Conservation (phyloP, 768 basidiomycete genomes). For the Naganishia friedmannii region DNA sequence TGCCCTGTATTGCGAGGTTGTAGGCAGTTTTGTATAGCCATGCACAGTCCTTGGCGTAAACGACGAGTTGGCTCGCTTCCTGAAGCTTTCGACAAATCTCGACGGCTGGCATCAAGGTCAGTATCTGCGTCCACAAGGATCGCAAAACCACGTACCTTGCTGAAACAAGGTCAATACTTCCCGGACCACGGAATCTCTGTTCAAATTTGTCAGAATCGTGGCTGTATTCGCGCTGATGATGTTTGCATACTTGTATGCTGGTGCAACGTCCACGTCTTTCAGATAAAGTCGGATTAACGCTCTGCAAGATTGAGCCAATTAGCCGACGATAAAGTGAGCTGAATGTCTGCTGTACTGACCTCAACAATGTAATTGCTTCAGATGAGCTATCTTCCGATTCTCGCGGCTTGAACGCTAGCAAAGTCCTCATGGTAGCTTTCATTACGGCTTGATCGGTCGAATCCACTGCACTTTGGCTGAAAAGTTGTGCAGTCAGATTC, state of each 20-base stretch:
- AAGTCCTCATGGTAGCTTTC: conserved; percentile 1
- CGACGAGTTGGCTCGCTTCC: neutral
- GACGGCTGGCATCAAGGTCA: neutral
- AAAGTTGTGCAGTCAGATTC: neutral
- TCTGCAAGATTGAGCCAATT: neutral
- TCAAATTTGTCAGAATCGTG: neutral
- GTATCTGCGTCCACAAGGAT: neutral
- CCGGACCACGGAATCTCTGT: neutral
- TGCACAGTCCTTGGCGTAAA: conserved; percentile 20
- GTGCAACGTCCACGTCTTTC: neutral
- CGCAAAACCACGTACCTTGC: neutral
- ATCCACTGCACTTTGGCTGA: neutral
- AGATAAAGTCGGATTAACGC: conserved; percentile 11
- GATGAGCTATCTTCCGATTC: neutral
- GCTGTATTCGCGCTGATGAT: neutral
- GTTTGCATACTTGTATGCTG: neutral
- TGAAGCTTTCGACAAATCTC: conserved; percentile 11
- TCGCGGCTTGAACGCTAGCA: conserved; percentile 1
- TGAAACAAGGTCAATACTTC: neutral
- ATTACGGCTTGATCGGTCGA: neutral
- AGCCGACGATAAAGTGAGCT: neutral
- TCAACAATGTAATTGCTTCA: neutral
- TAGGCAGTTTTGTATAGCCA: conserved; percentile 30
- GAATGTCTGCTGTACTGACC: neutral
- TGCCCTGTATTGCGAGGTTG: conserved; percentile 20